These are phyloP conservation scores for Vickermania spadyakhi DNA, from an alignment of 208 protist species.

Conservation along the genomic window DNA sequence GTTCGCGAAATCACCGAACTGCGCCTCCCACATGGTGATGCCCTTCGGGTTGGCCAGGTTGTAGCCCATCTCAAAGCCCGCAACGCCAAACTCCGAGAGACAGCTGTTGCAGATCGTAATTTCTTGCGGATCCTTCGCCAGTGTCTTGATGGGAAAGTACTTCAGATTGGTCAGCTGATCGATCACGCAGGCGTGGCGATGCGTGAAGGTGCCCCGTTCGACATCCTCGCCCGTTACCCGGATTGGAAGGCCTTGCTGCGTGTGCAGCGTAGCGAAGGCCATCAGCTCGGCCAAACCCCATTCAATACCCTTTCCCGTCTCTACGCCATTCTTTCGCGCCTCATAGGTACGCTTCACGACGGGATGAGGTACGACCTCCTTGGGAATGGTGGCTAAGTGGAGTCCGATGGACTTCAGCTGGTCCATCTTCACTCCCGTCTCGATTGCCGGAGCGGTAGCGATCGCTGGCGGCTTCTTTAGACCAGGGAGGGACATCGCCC, in stretches of 20 bases:
- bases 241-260: constrained; percentile 90
- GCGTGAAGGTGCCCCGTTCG: constrained; percentile 98
- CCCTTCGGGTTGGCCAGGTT: constrained; percentile 91
- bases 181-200: constrained; percentile 93
- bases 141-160: constrained; percentile 70
- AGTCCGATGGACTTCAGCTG: constrained; percentile 56
- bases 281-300: constrained; percentile 95
- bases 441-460: constrained; percentile 24
- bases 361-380: constrained; percentile 69
- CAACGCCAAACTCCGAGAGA: constrained; percentile 95
- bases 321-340: constrained; percentile 74
- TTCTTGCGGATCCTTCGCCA: constrained; percentile 66
- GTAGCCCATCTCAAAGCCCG: constrained; percentile 97
- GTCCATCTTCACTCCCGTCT: constrained; percentile 66
- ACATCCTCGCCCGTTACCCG: constrained; percentile 95
- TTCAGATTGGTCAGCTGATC: constrained; percentile 91
- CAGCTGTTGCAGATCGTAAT: constrained; percentile 93
- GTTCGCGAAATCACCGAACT: constrained; percentile 99
- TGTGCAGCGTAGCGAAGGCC: constrained; percentile 86
- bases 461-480: constrained; percentile 25
- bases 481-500: constrained; percentile 48
- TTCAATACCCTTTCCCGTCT: constrained; percentile 83
- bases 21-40: constrained; percentile 98
- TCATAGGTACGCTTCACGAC: constrained; percentile 89
- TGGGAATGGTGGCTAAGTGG: constrained; percentile 82